These are phyloP conservation scores for Picea abies DNA, from an alignment of 83 land plant species.

Conservation along the genomic window DNA sequence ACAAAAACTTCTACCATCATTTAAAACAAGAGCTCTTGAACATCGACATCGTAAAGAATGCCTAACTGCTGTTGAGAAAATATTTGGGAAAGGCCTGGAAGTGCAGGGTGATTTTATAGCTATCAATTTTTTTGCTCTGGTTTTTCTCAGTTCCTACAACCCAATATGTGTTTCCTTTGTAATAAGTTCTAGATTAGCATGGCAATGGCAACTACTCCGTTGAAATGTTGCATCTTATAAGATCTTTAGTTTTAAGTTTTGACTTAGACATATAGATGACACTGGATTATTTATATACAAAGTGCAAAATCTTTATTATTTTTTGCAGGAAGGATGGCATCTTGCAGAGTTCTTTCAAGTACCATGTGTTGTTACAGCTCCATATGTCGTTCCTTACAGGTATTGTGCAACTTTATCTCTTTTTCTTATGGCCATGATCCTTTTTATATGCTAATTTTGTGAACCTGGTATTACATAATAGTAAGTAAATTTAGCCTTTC, in stretches of 20 bases:
- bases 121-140: constrained; percentile 89
- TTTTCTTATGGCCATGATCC: background rate
- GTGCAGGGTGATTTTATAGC: constrained; percentile 54
- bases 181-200: background rate
- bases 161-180: background rate
- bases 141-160: constrained; percentile 17
- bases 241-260: background rate
- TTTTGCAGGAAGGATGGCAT: constrained; percentile 86
- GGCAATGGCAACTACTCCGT: background rate
- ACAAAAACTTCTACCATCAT: constrained; percentile 10
- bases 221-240: background rate
- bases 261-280: background rate
- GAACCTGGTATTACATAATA: background rate
- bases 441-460: background rate
- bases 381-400: constrained; percentile 94
- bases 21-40: constrained; percentile 30
- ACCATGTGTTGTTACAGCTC: constrained; percentile 76
- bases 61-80: constrained; percentile 45
- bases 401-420: background rate
- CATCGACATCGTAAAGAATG: constrained; percentile 65
- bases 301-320: background rate
- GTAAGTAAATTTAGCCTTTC: background rate
- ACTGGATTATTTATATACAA: background rate
- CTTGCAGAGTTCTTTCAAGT: constrained; percentile 79
- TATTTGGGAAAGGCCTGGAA: constrained; percentile 42